Evolutionary conservation across 768 basidiomycete genomes (phyloP).

Genomic region (Boletus barrowsii): DNA sequence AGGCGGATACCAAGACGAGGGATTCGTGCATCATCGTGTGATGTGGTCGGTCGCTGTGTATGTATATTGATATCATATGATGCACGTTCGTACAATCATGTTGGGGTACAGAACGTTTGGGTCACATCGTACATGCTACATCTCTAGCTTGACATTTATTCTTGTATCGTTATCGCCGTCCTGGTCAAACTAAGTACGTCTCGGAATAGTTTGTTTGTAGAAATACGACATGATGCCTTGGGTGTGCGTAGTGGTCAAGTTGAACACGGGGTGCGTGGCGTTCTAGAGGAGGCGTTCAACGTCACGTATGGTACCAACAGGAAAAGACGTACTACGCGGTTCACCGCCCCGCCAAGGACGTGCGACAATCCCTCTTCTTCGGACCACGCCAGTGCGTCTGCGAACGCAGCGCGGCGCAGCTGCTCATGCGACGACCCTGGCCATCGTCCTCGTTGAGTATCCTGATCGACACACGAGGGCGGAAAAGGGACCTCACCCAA

Average conservation of each 20-base stretch:
- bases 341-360: slow-evolving; percentile 57
- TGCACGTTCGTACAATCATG: too few relatives aligned
- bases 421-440: slow-evolving; percentile 23
- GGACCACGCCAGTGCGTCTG: slow-evolving; percentile 57
- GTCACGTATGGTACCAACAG: too few relatives aligned
- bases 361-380: slow-evolving; percentile 60
- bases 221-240: slow-evolving; percentile 70
- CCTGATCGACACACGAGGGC: not conserved
- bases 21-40: slow-evolving; percentile 33
- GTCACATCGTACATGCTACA: not conserved
- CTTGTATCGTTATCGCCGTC: not conserved
- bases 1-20: slow-evolving; percentile 12
- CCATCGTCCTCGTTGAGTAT: slow-evolving; percentile 9
- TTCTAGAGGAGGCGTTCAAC: slow-evolving; percentile 46
- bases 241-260: slow-evolving; percentile 65
- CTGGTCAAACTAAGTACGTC: slow-evolving; percentile 13
- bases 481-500: slow-evolving; percentile 8
- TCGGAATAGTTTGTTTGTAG: slow-evolving; percentile 57
- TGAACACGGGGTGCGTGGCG: slow-evolving; percentile 78
- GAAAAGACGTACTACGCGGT: slow-evolving; percentile 52
- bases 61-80: too few relatives aligned
- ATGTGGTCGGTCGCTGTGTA: not conserved
- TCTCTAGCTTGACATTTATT: not conserved
- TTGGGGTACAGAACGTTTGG: too few relatives aligned
- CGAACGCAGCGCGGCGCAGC: slow-evolving; percentile 48